Evolutionary conservation across 1,284 basidiomycete genomes (phyloP).

Genomic region (Ceraceosorus guamensis): DNA sequence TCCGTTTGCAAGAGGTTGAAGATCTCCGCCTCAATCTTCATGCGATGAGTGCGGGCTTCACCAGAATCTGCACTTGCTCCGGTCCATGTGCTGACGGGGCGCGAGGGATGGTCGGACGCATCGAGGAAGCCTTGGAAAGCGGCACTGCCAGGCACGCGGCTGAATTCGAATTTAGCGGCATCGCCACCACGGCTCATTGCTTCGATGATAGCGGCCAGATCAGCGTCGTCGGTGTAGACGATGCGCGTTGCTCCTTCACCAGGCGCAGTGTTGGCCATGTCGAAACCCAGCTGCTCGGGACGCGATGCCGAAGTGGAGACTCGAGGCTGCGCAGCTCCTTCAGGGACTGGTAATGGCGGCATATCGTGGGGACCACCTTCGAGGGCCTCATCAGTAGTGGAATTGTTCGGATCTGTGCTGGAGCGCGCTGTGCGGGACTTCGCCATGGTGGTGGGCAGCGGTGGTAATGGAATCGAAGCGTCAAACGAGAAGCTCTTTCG

Average conservation of each 20-base stretch:
- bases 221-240: slow-evolving; percentile 38
- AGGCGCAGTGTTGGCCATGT: slow-evolving; percentile 13
- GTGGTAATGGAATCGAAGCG: too few relatives aligned
- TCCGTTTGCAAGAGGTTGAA: slow-evolving; percentile 2
- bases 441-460: too few relatives aligned
- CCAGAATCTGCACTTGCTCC: neutral
- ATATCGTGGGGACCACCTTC: neutral
- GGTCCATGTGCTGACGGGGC: neutral
- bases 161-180: slow-evolving; percentile 37
- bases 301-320: neutral
- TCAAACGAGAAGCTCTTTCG: slow-evolving; percentile 19
- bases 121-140: neutral
- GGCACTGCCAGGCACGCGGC: slow-evolving; percentile 1
- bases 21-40: slow-evolving; percentile 7
- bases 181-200: slow-evolving; percentile 25
- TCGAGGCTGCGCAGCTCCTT: neutral
- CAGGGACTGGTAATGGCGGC: neutral
- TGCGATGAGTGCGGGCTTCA: slow-evolving; percentile 2
- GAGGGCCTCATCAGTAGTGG: too few relatives aligned
- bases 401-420: too few relatives aligned
- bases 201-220: slow-evolving; percentile 31
- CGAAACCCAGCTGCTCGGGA: slow-evolving; percentile 12
- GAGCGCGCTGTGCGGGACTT: too few relatives aligned
- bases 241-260: slow-evolving; percentile 21
- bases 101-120: neutral